Conservation (phyloP, 805 yeast genomes). For the Candida awuae region DNA sequence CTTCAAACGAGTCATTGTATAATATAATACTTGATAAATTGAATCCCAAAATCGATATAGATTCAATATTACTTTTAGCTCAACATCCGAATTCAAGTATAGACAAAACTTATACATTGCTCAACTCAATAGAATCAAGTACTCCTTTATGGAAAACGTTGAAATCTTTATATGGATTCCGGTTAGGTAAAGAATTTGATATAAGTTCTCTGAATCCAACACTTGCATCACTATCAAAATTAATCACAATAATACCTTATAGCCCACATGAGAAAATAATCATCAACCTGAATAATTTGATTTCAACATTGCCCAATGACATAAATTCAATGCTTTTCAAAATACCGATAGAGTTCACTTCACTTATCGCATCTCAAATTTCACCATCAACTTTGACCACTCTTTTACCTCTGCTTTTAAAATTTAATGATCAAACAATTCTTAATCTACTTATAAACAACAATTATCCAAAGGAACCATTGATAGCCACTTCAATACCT, state of each 20-base stretch:
- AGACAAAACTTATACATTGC: background rate
- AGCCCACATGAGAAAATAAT: background rate
- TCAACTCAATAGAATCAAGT: no score
- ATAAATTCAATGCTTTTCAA: background rate
- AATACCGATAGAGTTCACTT: background rate
- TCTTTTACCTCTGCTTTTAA: background rate
- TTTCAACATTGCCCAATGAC: background rate
- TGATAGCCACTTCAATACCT: background rate
- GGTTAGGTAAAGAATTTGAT: background rate
- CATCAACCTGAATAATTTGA: background rate
- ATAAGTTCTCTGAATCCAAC: background rate
- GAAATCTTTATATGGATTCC: background rate
- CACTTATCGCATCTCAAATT: background rate
- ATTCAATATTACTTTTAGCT: background rate
- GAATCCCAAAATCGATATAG: background rate
- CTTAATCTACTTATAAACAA: background rate
- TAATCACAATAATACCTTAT: background rate
- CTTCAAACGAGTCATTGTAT: background rate
- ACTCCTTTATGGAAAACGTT: no score
- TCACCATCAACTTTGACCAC: background rate
- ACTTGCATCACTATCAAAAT: background rate
- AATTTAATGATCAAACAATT: background rate
- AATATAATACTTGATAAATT: background rate
- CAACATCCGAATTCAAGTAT: background rate
- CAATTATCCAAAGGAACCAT: background rate